A percentile compares a stretch with the other conserved stretches of the same genome.
phyloP scores from a whole-genome alignment of 139 green algal genomes.

The Nannochloris sp. region DNA sequence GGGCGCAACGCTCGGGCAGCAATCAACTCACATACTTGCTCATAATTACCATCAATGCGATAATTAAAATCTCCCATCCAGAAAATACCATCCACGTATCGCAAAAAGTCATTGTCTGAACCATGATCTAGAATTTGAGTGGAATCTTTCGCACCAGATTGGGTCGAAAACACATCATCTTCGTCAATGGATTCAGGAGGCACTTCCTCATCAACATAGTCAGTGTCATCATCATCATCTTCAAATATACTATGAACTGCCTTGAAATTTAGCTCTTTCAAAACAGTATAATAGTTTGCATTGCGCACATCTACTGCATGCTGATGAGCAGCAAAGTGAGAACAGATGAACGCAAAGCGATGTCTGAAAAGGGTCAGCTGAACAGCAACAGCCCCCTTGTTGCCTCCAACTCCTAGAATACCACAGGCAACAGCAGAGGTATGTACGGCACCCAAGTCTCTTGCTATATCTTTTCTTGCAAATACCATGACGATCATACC shows the following conservation, averaged over 20 bases:
- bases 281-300: slow-evolving; percentile 73
- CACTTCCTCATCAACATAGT: background rate
- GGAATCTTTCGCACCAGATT: background rate
- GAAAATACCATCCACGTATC: slow-evolving; percentile 53
- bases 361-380: slow-evolving; percentile 71
- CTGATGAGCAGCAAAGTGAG: slow-evolving; percentile 90
- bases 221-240: background rate
- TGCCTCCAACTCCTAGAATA: slow-evolving; percentile 82
- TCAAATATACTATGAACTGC: slow-evolving; percentile 8
- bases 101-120: slow-evolving; percentile 26
- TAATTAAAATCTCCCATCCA: slow-evolving; percentile 96
- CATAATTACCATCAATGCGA: slow-evolving; percentile 46
- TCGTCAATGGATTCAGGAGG: too few species aligned
- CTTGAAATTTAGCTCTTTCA: slow-evolving; percentile 59
- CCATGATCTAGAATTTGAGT: background rate
- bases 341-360: slow-evolving; percentile 59
- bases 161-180: background rate
- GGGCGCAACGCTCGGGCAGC: slow-evolving; percentile 9
- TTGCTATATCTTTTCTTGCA: slow-evolving; percentile 29
- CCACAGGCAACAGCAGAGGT: slow-evolving; percentile 79
- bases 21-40: slow-evolving; percentile 26
- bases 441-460: slow-evolving; percentile 60
- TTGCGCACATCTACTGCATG: slow-evolving; percentile 72
- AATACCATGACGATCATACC: slow-evolving; percentile 72
- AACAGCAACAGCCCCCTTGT: slow-evolving; percentile 89